Evolutionary conservation across 345 rosid species (phyloP).

Genomic region (Acer saccharum): DNA sequence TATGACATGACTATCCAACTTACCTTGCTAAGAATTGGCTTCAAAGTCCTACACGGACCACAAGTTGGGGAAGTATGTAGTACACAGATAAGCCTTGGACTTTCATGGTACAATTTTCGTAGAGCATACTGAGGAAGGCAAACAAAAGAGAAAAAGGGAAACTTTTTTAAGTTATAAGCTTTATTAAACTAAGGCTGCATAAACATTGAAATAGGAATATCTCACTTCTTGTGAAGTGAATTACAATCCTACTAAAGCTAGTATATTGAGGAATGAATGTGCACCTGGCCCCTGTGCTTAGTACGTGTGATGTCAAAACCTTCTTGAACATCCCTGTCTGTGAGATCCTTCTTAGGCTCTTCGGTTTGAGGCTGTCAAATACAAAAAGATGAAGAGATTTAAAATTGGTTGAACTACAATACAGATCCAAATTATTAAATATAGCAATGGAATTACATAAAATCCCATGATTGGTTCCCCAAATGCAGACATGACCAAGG

Average conservation of each 20-base stretch:
- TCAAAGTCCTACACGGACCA: slow-evolving; percentile 95
- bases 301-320: slow-evolving; percentile 81
- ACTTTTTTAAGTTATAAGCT: not conserved
- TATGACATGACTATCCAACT: not conserved
- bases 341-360: slow-evolving; percentile 83
- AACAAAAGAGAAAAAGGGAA: slow-evolving; percentile 5
- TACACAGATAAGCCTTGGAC: slow-evolving; percentile 84
- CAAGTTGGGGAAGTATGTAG: slow-evolving; percentile 91
- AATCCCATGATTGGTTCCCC: not conserved
- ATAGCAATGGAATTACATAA: not conserved
- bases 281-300: slow-evolving; percentile 91
- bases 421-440: not conserved
- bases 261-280: slow-evolving; percentile 14
- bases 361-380: slow-evolving; percentile 75
- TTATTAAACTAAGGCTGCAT: not conserved
- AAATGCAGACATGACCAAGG: not conserved
- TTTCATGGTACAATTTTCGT: slow-evolving; percentile 92
- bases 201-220: slow-evolving; percentile 12
- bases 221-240: not conserved
- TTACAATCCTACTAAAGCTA: not conserved
- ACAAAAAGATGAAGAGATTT: slow-evolving; percentile 15
- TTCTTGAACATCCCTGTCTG: slow-evolving; percentile 79
- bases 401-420: slow-evolving; percentile 3
- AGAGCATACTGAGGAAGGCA: slow-evolving; percentile 69
- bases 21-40: slow-evolving; percentile 97